These are phyloP conservation scores for Myxozyma mucilagina DNA, from an alignment of 805 yeast species.

Conservation along the genomic window DNA sequence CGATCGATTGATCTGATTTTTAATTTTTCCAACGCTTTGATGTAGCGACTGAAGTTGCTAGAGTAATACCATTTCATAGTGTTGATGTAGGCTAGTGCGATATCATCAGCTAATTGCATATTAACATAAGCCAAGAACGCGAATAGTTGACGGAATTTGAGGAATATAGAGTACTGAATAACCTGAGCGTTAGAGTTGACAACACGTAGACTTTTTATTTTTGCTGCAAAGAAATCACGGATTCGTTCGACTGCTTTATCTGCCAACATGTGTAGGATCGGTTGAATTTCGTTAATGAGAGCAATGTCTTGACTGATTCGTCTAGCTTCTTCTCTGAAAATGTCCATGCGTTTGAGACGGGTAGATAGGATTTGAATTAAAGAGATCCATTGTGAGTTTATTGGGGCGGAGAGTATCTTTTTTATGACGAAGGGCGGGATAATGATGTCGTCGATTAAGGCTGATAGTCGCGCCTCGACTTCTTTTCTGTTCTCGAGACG, in stretches of 20 bases:
- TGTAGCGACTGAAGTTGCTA: slow-evolving; percentile 72
- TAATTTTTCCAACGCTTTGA: slow-evolving; percentile 67
- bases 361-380: slow-evolving; percentile 52
- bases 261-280: slow-evolving; percentile 20
- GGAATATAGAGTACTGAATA: slow-evolving; percentile 60
- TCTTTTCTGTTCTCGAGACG: slow-evolving; percentile 51
- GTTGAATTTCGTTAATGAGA: slow-evolving; percentile 22
- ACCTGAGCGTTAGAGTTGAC: slow-evolving; percentile 68
- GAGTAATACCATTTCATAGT: slow-evolving; percentile 95
- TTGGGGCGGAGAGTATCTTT: slow-evolving; percentile 57
- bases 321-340: slow-evolving; percentile 40
- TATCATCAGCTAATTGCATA: slow-evolving; percentile 64
- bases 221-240: slow-evolving; percentile 62
- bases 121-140: slow-evolving; percentile 57
- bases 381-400: slow-evolving; percentile 59
- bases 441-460: slow-evolving; percentile 71
- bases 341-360: slow-evolving; percentile 57
- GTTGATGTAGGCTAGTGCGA: slow-evolving; percentile 75
- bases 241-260: slow-evolving; percentile 68
- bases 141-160: slow-evolving; percentile 62
- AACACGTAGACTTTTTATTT: slow-evolving; percentile 68
- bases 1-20: slow-evolving; percentile 57
- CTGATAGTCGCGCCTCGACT: slow-evolving; percentile 59
- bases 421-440: slow-evolving; percentile 71
- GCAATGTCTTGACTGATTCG: slow-evolving; percentile 13